phyloP scores from a whole-genome alignment of 495 filamentous ascomycete genomes.

The Daldinia concentrica region DNA sequence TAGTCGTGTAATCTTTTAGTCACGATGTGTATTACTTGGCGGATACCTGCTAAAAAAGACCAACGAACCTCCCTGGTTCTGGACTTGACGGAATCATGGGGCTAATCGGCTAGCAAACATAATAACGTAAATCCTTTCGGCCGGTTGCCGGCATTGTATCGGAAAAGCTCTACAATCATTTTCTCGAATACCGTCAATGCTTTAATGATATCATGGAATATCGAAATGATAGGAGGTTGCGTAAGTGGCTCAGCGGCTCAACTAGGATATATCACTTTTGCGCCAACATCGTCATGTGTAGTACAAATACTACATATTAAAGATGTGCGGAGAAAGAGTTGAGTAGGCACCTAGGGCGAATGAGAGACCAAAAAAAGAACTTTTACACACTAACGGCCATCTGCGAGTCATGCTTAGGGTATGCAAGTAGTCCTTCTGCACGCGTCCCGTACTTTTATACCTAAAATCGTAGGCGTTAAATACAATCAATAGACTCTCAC shows the following conservation, averaged over 20 bases:
- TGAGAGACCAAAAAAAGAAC: not conserved
- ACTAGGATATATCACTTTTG: not conserved
- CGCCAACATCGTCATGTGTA: not conserved
- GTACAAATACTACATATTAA: not conserved
- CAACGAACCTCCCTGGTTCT: conserved; percentile 1
- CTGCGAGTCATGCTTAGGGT: conserved; percentile 18
- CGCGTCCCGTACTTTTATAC: not conserved
- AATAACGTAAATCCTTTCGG: conserved; percentile 15
- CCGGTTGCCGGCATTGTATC: conserved; percentile 12
- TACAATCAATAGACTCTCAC: conserved; percentile 5
- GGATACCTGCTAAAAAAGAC: conserved; percentile 15
- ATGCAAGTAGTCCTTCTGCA: not conserved
- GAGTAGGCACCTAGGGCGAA: not conserved
- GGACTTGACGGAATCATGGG: not conserved
- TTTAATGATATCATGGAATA: not conserved
- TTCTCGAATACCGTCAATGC: not conserved
- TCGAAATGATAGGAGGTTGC: not conserved
- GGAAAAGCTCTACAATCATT: conserved; percentile 8
- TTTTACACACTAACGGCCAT: not conserved
- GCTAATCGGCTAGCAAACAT: conserved; percentile 7
- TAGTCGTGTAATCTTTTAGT: conserved; percentile 6
- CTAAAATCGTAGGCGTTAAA: conserved; percentile 12
- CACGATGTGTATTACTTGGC: not conserved
- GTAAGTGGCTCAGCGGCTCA: not conserved
- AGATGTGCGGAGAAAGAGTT: not conserved